These are phyloP conservation scores for Lipomyces spencermartinsiae DNA, from an alignment of 805 yeast species.

Conservation along the genomic window DNA sequence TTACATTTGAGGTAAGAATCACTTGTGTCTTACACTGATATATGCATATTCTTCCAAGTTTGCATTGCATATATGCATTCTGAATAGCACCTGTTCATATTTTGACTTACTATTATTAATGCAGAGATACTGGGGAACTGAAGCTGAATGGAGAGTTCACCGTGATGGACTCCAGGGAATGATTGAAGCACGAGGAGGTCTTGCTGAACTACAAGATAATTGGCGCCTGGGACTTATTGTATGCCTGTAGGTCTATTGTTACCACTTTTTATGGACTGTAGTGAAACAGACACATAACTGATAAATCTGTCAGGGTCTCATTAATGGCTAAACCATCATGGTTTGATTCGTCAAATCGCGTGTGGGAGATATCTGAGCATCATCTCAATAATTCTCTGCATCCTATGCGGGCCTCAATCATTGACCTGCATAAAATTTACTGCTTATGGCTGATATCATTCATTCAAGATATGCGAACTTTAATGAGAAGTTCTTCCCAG, in stretches of 20 bases:
- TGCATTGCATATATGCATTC: neutral
- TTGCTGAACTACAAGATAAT: neutral
- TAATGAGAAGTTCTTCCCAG: neutral
- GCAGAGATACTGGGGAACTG: neutral
- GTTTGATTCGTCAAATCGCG: neutral
- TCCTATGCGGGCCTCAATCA: neutral
- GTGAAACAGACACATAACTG: neutral
- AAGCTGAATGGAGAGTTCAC: constrained; percentile 1
- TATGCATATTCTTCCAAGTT: neutral
- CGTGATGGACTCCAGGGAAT: neutral
- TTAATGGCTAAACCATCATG: neutral
- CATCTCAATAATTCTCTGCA: neutral
- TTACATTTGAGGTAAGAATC: neutral
- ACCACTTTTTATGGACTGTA: neutral
- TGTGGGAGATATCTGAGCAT: neutral
- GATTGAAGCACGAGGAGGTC: neutral
- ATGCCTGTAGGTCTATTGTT: neutral
- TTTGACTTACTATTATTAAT: neutral
- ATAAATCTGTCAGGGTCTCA: neutral
- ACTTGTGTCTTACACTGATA: neutral
- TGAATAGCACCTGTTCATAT: neutral
- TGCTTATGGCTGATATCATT: neutral
- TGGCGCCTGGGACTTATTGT: neutral
- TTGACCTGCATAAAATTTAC: neutral
- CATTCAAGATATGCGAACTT: neutral